Percentiles rank a stretch among this genome's conserved stretches.
These are phyloP conservation scores for Quercus wislizeni DNA, from an alignment of 306 rosid species.

Conservation along the genomic window DNA sequence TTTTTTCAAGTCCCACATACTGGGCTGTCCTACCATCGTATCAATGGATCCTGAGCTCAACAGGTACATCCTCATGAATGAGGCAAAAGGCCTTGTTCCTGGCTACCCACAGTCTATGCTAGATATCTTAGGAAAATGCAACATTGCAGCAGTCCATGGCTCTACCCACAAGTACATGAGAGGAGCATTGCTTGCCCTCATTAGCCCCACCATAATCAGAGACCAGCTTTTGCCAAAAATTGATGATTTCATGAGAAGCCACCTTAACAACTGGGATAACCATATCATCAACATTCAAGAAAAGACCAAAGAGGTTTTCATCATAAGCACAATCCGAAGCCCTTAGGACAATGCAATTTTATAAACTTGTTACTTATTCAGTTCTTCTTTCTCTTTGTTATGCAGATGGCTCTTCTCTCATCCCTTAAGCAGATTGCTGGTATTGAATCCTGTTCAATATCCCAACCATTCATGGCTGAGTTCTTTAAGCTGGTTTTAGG, in stretches of 20 bases:
- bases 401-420: constrained; percentile 86
- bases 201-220: constrained; percentile 66
- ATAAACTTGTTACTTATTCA: neutral
- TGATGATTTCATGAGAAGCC: constrained; percentile 75
- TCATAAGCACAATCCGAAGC: neutral
- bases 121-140: constrained; percentile 81
- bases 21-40: constrained; percentile 94
- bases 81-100: constrained; percentile 91
- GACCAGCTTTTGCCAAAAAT: constrained; percentile 72
- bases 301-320: constrained; percentile 76
- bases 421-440: constrained; percentile 83
- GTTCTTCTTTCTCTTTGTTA: neutral
- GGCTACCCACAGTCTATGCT: constrained; percentile 97
- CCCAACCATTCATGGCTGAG: constrained; percentile 59
- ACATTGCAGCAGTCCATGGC: constrained; percentile 98
- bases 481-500: constrained; percentile 88
- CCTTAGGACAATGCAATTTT: neutral
- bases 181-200: constrained; percentile 77
- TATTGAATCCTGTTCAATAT: constrained; percentile 45
- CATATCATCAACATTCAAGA: constrained; percentile 80
- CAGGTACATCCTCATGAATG: constrained; percentile 85
- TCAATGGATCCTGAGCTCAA: constrained; percentile 96
- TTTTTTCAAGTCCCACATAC: constrained; percentile 92
- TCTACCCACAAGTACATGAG: constrained; percentile 88
- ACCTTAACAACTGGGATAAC: constrained; percentile 57